phyloP scores from a whole-genome alignment of 495 filamentous ascomycete species.

The Aspergillus biplanus region DNA sequence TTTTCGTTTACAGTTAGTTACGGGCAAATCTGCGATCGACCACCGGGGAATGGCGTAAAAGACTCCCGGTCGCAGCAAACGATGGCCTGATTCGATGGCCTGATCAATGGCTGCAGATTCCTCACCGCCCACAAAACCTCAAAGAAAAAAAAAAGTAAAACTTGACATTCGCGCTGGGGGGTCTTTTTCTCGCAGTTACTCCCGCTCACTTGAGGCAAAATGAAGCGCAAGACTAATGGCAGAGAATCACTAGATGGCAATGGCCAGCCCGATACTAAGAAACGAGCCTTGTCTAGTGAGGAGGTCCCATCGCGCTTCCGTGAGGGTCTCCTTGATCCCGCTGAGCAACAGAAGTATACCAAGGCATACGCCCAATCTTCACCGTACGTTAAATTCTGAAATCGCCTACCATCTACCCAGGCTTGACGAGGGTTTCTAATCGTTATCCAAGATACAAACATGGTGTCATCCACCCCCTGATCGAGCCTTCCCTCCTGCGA shows the following conservation, averaged over 20 bases:
- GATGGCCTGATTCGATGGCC: slow-evolving; percentile 28
- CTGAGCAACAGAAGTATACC: slow-evolving; percentile 68
- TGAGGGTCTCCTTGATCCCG: slow-evolving; percentile 72
- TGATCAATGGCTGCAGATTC: slow-evolving; percentile 23
- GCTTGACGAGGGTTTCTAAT: slow-evolving; percentile 14
- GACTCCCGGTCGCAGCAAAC: neutral
- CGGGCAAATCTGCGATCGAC: neutral
- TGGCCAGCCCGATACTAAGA: slow-evolving; percentile 51
- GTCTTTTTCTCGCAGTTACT: neutral
- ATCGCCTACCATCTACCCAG: neutral
- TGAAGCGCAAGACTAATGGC: slow-evolving; percentile 60
- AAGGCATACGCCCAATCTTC: slow-evolving; percentile 69
- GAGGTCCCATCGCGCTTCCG: slow-evolving; percentile 63
- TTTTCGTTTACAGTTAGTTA: too few species aligned
- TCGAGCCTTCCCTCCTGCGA: slow-evolving; percentile 79
- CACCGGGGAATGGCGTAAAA: neutral
- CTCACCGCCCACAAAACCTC: slow-evolving; percentile 26
- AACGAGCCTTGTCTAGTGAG: slow-evolving; percentile 54
- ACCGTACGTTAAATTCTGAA: slow-evolving; percentile 54
- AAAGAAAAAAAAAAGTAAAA: slow-evolving; percentile 16
- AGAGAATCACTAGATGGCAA: slow-evolving; percentile 40
- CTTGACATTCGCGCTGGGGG: neutral
- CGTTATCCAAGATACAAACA: slow-evolving; percentile 70
- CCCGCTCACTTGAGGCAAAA: slow-evolving; percentile 29
- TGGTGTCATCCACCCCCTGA: slow-evolving; percentile 79